These are phyloP conservation scores for Xenoacremonium recifei DNA, from an alignment of 2,329 filamentous ascomycete genomes.

Conservation along the genomic window DNA sequence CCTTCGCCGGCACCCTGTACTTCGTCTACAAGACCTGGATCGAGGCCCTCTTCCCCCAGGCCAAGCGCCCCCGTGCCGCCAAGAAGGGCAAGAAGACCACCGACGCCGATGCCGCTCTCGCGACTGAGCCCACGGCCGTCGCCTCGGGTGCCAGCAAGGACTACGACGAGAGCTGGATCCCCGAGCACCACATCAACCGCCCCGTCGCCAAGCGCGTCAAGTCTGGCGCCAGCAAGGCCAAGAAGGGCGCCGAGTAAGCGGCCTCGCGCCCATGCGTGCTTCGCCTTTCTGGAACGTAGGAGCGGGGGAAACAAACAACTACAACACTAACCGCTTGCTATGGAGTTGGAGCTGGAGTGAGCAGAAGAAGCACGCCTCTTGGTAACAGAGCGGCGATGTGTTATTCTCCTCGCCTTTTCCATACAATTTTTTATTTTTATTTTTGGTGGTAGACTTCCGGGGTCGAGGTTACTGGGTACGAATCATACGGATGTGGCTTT, in stretches of 20 bases:
- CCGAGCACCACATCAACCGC: constrained; percentile 82
- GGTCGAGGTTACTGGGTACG: no score
- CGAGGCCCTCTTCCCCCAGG: constrained; percentile 90
- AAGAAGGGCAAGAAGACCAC: constrained; percentile 66
- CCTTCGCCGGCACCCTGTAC: constrained; percentile 79
- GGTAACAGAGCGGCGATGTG: no score
- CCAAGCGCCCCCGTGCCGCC: constrained; percentile 64
- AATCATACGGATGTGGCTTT: no score
- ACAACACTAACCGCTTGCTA: no score
- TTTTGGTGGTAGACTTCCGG: no score
- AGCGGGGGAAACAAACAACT: no score
- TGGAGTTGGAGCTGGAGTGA: no score
- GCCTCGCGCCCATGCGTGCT: no score
- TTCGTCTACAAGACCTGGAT: constrained; percentile 99
- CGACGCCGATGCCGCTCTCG: constrained; percentile 59
- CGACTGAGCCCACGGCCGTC: constrained; percentile 68
- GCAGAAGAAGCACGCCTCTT: no score
- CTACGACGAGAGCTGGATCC: constrained; percentile 94
- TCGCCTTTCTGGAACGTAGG: no score
- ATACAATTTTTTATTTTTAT: no score
- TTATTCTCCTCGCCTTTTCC: no score
- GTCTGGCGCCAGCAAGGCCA: constrained; percentile 50
- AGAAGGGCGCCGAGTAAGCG: constrained; percentile 30
- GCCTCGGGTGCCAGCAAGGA: constrained; percentile 67
- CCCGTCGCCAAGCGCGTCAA: constrained; percentile 70